Base-by-base conservation (phyloP, 2,329 filamentous ascomycete species). In the Pseudonectria buxi region DNA sequence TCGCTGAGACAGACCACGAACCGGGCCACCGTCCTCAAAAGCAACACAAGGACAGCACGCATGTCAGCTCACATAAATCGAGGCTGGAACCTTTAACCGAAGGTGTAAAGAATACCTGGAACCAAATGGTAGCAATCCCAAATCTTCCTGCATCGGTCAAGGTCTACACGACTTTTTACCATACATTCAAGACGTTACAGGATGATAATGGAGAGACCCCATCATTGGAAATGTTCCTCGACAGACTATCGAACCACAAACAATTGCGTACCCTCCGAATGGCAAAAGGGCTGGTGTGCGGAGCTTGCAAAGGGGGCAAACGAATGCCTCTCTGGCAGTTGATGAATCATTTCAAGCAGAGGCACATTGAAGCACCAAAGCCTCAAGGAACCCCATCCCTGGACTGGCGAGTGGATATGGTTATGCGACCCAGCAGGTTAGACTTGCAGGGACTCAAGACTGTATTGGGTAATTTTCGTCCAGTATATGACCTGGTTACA, bases 21-120 rank as follows among this genome's bases (percentile, higher is more conserved):
- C 4, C 32, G 31, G 44, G 45, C 34, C 32, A 29, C 12, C 28
- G 28, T 16, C 33, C 33, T 24, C 32, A 32, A 24, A 31, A 31
- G 13, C n/a, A 14, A 6, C 33, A 37, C 13, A 27, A 27, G 27
- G n/a, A 25, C 13, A 33, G 42, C 12, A 16, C 32, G 14, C 14
- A 33, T 13, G 24, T 22, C 12, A 28, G 32, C 26, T 25, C 58
- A 22, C 69, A 74, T 42, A 59, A 65, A 39, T 41, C 50, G 13
- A 69, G 73, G 44, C 58, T 77, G 7, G 67, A 75, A 31, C 62
- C 71, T 30, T 60, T 85, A 40, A 68, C 71, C 9, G 64, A 60
- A 28, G 68, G 71, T 50, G 72, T 76, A 4, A 69, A 74, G 39
- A 72, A 77, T 15, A 58, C 82, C 25, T 89, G 83, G 81, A 72